These are phyloP conservation scores for Backusella liffmaniae DNA, from an alignment of 192 early-diverging fungal genomes.

Conservation along the genomic window DNA sequence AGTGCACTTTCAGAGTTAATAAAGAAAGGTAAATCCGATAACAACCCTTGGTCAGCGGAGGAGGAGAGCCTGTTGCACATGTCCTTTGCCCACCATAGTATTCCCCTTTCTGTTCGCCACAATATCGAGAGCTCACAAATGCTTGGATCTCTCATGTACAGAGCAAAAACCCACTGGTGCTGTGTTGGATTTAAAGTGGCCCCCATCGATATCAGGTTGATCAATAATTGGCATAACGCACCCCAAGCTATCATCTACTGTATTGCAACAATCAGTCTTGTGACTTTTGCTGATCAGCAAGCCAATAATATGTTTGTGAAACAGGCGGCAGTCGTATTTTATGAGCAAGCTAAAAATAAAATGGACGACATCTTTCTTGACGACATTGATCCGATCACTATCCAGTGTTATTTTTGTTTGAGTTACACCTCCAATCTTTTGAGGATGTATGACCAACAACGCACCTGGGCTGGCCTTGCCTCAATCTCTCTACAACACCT, in stretches of 20 bases:
- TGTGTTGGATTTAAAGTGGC: conserved; percentile 37
- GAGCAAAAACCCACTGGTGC: conserved; percentile 25
- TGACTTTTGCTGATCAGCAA: conserved; percentile 31
- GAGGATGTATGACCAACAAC: conserved; percentile 34
- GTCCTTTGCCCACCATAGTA: not conserved
- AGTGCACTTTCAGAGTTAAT: not conserved
- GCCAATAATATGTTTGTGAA: conserved; percentile 5
- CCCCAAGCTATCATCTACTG: conserved; percentile 25
- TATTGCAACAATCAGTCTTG: conserved; percentile 30
- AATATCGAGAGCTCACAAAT: conserved; percentile 17
- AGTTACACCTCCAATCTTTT: conserved; percentile 35
- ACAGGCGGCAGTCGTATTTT: conserved; percentile 27
- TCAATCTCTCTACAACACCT: conserved; percentile 23
- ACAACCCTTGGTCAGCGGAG: not conserved
- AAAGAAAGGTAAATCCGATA: not conserved
- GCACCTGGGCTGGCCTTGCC: conserved; percentile 30
- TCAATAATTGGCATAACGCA: conserved; percentile 16
- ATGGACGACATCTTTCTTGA: conserved; percentile 37
- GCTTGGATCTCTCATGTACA: conserved; percentile 20
- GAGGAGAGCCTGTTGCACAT: not conserved
- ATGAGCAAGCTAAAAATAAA: conserved; percentile 27
- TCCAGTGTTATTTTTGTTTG: conserved; percentile 33
- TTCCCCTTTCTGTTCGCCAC: conserved; percentile 11
- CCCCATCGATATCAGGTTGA: conserved; percentile 15
- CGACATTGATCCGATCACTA: conserved; percentile 7